Conservation (phyloP, 352 stramenopile species). For the Phytophthora pinifolia region DNA sequence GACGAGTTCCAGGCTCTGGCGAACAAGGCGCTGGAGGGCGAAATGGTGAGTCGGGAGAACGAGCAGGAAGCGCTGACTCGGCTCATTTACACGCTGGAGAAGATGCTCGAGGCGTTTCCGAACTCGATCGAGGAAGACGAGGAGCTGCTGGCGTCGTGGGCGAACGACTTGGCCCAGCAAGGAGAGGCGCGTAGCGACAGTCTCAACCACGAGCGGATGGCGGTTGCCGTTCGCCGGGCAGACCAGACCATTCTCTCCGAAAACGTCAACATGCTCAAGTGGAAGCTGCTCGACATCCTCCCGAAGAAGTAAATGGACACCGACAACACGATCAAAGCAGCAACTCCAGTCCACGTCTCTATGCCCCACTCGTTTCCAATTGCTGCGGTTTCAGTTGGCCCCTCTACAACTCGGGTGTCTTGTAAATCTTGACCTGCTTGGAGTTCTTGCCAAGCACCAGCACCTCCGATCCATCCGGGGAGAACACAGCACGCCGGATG, state of each 20-base stretch:
- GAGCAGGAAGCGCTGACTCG: constrained; percentile 51
- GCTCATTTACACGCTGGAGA: constrained; percentile 64
- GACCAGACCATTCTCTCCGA: constrained; percentile 67
- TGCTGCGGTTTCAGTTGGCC: background rate
- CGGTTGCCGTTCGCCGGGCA: constrained; percentile 46
- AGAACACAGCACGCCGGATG: constrained; percentile 68
- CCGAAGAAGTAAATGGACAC: constrained; percentile 37
- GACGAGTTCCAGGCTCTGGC: constrained; percentile 41
- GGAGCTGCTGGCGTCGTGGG: constrained; percentile 31
- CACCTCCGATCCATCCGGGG: constrained; percentile 57
- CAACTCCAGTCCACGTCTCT: constrained; percentile 19
- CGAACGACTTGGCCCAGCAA: constrained; percentile 20
- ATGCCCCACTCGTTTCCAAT: constrained; percentile 8
- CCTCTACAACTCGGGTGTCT: constrained; percentile 39
- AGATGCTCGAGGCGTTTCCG: constrained; percentile 54
- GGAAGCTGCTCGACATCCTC: constrained; percentile 59
- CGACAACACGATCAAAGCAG: too few relatives aligned
- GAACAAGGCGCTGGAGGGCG: constrained; percentile 47
- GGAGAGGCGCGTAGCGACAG: constrained; percentile 23
- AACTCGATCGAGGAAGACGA: constrained; percentile 49
- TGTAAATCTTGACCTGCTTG: constrained; percentile 77
- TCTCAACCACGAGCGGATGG: constrained; percentile 56
- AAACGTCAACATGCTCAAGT: constrained; percentile 74
- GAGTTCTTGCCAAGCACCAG: constrained; percentile 63
- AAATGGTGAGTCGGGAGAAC: constrained; percentile 56